Base-by-base conservation (phyloP, 192 early-diverging fungal species). In the Backusella parvicylindrica region DNA sequence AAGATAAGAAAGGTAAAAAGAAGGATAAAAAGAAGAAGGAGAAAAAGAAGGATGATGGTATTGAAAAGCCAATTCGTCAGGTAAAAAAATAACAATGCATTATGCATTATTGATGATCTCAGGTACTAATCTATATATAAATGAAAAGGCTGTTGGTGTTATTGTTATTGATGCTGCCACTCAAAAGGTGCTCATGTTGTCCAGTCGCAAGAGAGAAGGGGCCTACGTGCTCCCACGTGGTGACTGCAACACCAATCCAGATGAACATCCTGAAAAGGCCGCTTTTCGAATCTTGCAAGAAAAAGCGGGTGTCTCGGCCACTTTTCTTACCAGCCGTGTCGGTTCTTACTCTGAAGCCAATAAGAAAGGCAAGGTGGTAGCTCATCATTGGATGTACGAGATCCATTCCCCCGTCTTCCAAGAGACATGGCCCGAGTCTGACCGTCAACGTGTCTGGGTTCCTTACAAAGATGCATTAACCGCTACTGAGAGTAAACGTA, bases 381-480 rank as follows among this genome's bases (percentile, higher is more conserved):
- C 79, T 11, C 75, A 77, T 18, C 75, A 81, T 53, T 76, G 75
- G 67, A 81, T 81, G 79, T 81, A 73, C 49, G 75, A 81, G 47
- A 63, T 81, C 3, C 53, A 76, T 36, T 41, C 63, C 16, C 40
- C 60, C 32, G 70, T 33, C 8, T 26, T 74, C 2, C 36, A 71
- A 38, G 43, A 67, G 6, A 23, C 66, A n/a, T 75, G 71, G 71
- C 72, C 79, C 0, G 72, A 70, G 0, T 38, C 66, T 41, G 56
- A 69, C 13, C 75, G 75, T 53, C 1, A 68, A 31, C 65, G 79
- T 38, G 38, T 77, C 32, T 81, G 79, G 79, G 79, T 73, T 31
- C 1, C 56, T 43, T 36, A 64, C 26, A 43, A 38, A 8, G 72
- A 73, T 31, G 72, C 72, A 15, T 40, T 73, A 5, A 21, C 12